Evolutionary conservation across 2,329 filamentous ascomycete genomes (phyloP), one percentile per base, ranked within the genome.

Genomic region (Verticillium nonalfalfae): DNA sequence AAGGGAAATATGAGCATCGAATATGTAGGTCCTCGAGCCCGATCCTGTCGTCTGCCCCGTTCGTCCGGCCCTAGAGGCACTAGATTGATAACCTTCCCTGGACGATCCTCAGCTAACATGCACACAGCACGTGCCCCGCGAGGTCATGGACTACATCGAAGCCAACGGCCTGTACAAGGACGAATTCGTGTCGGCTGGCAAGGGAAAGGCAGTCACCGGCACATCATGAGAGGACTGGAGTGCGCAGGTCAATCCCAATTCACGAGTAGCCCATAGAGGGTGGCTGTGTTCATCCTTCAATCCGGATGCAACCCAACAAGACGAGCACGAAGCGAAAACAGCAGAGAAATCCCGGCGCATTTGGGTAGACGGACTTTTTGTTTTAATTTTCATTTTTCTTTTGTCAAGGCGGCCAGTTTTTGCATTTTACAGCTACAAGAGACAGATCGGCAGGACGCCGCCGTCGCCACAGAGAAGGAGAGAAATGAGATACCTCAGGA

Each of bases 71-170:
- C 6, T 7, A 15, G 33, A 13, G 5, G 18, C 33, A 31, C 35
- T 31, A 14, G 5, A 4, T 26, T n/a, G n/a, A n/a, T n/a, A n/a
- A 13, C 54, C 35, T 36, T 6, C 7, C 18, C 61, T 60, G 52
- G 60, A 67, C 94, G 35, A 36, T 94, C 79, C 96, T 3, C 91
- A 96, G 71, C 74, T 93, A 38, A 85, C 90, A 70, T 84, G 90
- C 69, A 87, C 92, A 66, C 85, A 90, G 65, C 94, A 93, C 70
- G 68, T 86, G 38, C 91, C 91, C 0, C 85, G 88, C 52, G 85
- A 86, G 3, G 90, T 94, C 57, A 90, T 92, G 60, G 79, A 87
- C 61, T 91, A 92, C 70, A 91, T 92, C 63, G 82, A 88, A 61
- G 79, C 89, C 64, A 81, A 90, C 64, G 79, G 81, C 40, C 75